Percentiles rank a stretch among this genome's conserved stretches.
These are phyloP conservation scores for Vairimorpha apis DNA, from an alignment of 371 early-diverging fungal species.

Conservation along the genomic window DNA sequence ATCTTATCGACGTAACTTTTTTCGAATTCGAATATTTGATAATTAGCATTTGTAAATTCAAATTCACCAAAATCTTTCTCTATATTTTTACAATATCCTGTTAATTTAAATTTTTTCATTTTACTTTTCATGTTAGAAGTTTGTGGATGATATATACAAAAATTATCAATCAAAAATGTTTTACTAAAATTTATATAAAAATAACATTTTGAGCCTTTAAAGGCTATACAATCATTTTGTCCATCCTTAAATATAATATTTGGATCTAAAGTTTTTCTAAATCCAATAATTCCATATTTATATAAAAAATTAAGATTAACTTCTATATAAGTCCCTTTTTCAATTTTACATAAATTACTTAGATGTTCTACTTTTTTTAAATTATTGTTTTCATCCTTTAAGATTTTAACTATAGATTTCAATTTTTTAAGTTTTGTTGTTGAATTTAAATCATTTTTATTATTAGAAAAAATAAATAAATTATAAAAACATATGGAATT, in stretches of 20 bases:
- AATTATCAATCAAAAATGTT: conserved; percentile 33
- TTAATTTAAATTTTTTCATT: conserved; percentile 44
- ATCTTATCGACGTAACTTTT: conserved; percentile 26
- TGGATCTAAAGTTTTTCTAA: conserved; percentile 17
- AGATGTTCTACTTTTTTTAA: not conserved
- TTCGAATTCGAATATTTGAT: conserved; percentile 42
- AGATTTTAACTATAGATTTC: not conserved
- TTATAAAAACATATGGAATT: not conserved
- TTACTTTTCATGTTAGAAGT: conserved; percentile 43
- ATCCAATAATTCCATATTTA: conserved; percentile 34
- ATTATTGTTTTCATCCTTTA: not conserved
- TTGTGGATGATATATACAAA: conserved; percentile 54
- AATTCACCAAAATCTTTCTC: conserved; percentile 38
- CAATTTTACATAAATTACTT: conserved; percentile 25
- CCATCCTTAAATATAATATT: conserved; percentile 11
- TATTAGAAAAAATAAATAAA: not conserved
- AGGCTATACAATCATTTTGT: conserved; percentile 45
- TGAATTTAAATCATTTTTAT: not conserved
- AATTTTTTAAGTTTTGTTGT: not conserved
- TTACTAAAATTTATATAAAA: conserved; percentile 49
- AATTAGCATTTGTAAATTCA: conserved; percentile 40
- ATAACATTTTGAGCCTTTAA: conserved; percentile 25
- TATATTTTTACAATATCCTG: conserved; percentile 22
- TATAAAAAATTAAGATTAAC: conserved; percentile 13
- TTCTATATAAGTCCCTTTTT: conserved; percentile 16